Evolutionary conservation across 2,329 filamentous ascomycete genomes (phyloP), one percentile per base, ranked within the genome.

Genomic region (Colletotrichum tamarilloi): DNA sequence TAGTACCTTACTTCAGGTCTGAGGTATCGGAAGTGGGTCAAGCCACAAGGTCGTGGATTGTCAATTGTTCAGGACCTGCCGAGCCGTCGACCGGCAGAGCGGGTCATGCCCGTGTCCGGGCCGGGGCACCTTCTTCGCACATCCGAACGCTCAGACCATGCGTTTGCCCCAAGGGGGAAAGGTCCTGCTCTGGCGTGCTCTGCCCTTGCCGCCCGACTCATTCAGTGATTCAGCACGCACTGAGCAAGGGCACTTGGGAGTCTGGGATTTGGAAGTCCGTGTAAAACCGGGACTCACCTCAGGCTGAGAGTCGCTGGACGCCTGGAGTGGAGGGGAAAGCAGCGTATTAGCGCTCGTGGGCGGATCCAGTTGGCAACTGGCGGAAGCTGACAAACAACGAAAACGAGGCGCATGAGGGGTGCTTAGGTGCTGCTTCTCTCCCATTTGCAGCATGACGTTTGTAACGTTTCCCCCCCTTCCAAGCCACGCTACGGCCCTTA

Each of bases 111-210:
- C 35, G 49, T 42, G 19, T 59, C 67, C 70, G 70, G 70, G 42
- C 70, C 70, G 67, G 68, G 49, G 16, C n/a, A 38, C 30, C 9
- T 38, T 26, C 49, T 38, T 38, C 35, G n/a, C n/a, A 14, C 22
- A 52, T 64, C 49, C 49, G 62, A 24, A 38, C 35, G 71, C 73
- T 70, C 66, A 49, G 73, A 74, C 73, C 73, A 75, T 9, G 30
- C 63, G 66, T 75, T 75, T 74, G 70, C 8, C 32, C 28, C 4
- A 26, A 53, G 52, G 60, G 1, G n/a, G 56, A 59, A 35, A 32
- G 56, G 56, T 9, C 4, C 42, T 22, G 32, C 32, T 12, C 32
- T 35, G 32, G 9, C 32, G 9, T 35, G 32, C 32, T 35, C 11
- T 35, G 32, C 32, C 32, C 32, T 35, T 35, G 19, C 38, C 38